Conservation (phyloP, 1,284 basidiomycete species). For the Cutaneotrichosporon dermatis region DNA sequence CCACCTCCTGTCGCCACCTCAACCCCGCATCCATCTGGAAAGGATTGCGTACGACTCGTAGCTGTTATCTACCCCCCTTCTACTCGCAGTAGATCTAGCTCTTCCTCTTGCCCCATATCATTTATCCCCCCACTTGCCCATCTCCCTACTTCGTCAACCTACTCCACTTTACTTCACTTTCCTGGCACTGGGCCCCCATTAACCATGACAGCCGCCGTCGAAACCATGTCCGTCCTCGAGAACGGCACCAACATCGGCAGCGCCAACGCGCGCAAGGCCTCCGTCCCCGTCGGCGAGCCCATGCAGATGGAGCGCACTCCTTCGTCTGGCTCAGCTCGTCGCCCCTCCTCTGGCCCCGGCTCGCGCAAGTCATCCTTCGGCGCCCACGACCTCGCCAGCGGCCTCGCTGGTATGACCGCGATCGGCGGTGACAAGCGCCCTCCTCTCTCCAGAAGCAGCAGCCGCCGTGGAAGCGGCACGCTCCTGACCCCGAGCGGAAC, state of each 20-base stretch:
- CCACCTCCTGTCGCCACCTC: no score
- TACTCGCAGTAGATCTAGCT: no score
- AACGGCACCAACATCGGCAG: slow-evolving; percentile 46
- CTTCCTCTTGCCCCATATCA: no score
- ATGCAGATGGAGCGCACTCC: slow-evolving; percentile 9
- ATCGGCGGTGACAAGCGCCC: slow-evolving; percentile 1
- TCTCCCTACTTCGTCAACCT: no score
- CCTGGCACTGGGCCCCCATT: neutral
- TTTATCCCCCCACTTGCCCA: no score
- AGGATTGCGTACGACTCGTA: no score
- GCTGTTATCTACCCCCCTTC: no score
- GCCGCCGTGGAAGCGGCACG: slow-evolving; percentile 54
- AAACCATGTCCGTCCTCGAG: slow-evolving; percentile 24
- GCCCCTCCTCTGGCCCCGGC: neutral
- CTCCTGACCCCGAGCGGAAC: slow-evolving; percentile 66
- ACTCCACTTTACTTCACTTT: no score
- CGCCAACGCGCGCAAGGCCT: slow-evolving; percentile 32
- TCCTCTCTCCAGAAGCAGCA: slow-evolving; percentile 13
- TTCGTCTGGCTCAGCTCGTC: neutral
- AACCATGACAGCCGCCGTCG: slow-evolving; percentile 9
- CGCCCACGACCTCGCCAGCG: neutral
- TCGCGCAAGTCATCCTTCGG: neutral
- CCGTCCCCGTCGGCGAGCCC: slow-evolving; percentile 12
- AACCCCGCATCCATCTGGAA: no score
- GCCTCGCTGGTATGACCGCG: slow-evolving; percentile 2